Percentiles rank a stretch among this genome's conserved stretches.
phyloP scores from a whole-genome alignment of 2,329 filamentous ascomycete genomes.

The Colletotrichum zoysiae region DNA sequence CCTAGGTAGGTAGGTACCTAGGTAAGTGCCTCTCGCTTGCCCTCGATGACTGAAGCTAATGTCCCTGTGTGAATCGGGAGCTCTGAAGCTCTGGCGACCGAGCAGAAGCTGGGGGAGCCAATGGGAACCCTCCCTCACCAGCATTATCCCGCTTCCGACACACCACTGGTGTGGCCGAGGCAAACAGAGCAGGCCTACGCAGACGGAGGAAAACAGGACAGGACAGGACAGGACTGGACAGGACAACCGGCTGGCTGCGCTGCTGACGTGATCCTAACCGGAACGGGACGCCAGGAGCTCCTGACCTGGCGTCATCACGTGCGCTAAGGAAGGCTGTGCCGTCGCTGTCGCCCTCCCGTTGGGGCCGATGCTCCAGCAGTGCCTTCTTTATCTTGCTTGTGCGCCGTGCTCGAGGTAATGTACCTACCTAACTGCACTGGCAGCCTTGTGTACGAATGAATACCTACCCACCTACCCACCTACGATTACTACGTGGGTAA shows the following conservation, averaged over 20 bases:
- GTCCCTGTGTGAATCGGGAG: slow-evolving; percentile 34
- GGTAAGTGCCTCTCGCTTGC: not conserved
- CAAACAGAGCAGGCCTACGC: not conserved
- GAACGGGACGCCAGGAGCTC: slow-evolving; percentile 32
- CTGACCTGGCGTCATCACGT: slow-evolving; percentile 36
- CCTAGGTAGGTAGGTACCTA: too few relatives aligned
- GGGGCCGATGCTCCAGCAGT: not conserved
- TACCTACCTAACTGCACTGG: not conserved
- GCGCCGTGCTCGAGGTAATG: not conserved
- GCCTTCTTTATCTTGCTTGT: not conserved
- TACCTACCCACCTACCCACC: too few relatives aligned
- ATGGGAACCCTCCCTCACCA: slow-evolving; percentile 14
- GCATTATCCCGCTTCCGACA: not conserved
- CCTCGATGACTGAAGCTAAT: slow-evolving; percentile 1
- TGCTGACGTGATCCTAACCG: slow-evolving; percentile 35
- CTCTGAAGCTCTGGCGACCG: not conserved
- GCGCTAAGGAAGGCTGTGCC: slow-evolving; percentile 24
- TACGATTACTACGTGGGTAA: too few relatives aligned
- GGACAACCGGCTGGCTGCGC: not conserved
- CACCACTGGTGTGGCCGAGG: slow-evolving; percentile 10
- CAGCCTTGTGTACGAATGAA: not conserved
- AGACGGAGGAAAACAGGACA: too few relatives aligned
- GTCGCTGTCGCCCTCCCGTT: slow-evolving; percentile 20
- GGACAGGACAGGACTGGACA: not conserved
- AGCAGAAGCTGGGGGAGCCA: slow-evolving; percentile 12